Conservation (phyloP, 73 alveolate species). For the Paramecium octaurelia region DNA sequence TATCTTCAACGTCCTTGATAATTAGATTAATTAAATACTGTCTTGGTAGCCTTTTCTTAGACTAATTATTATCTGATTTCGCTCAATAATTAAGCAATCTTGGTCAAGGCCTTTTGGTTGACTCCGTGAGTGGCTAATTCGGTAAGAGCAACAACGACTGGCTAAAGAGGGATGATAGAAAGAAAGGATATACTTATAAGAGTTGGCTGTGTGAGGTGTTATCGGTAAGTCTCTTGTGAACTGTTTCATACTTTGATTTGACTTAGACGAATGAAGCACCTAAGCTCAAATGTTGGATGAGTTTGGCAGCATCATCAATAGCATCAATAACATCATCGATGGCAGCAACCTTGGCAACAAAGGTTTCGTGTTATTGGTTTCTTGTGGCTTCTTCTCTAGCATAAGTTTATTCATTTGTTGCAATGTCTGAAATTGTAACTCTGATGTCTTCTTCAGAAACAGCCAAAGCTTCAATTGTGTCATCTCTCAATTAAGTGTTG, state of each 20-base stretch:
- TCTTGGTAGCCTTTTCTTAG: not conserved
- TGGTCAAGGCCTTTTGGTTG: constrained; percentile 46
- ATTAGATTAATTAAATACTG: not conserved
- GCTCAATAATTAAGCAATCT: constrained; percentile 15
- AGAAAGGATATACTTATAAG: not conserved
- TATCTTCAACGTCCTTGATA: constrained; percentile 5
- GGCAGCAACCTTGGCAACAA: constrained; percentile 37
- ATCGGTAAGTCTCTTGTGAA: constrained; percentile 46
- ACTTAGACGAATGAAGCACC: constrained; percentile 61
- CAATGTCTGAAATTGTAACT: constrained; percentile 5
- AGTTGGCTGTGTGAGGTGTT: constrained; percentile 46
- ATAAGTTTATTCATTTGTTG: constrained; percentile 24
- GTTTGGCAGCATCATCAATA: constrained; percentile 59
- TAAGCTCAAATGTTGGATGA: constrained; percentile 47
- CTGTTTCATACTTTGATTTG: constrained; percentile 51
- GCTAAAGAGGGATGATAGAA: not conserved
- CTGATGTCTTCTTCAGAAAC: constrained; percentile 35
- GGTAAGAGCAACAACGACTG: constrained; percentile 27
- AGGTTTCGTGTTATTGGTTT: constrained; percentile 27
- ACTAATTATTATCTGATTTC: constrained; percentile 49
- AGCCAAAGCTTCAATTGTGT: constrained; percentile 42
- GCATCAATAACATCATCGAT: constrained; percentile 57
- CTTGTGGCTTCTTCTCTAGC: constrained; percentile 55
- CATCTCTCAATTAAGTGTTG: constrained; percentile 42
- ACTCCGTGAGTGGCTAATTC: constrained; percentile 45